These are phyloP conservation scores for Rubus parviflorus DNA, from an alignment of 306 rosid species.

Conservation along the genomic window DNA sequence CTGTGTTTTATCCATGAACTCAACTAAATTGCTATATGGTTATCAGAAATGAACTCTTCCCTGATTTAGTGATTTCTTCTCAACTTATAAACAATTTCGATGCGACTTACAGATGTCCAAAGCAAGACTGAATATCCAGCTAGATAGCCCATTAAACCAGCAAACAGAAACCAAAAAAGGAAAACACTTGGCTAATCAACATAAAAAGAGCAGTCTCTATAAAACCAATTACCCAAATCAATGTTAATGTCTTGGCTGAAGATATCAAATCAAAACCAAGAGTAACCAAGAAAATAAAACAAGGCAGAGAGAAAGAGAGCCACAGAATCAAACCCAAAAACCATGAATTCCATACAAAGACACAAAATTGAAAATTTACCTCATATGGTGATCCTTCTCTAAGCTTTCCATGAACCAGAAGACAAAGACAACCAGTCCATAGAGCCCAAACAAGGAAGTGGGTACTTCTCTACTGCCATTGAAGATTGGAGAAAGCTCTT, in stretches of 20 bases:
- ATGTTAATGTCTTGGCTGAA: neutral
- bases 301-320: neutral
- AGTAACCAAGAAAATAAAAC: neutral
- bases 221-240: constrained; percentile 3
- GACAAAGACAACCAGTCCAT: neutral
- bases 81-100: neutral
- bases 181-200: neutral
- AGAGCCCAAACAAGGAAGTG: constrained; percentile 21
- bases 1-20: neutral
- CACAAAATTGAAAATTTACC: constrained; percentile 12
- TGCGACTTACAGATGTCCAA: neutral
- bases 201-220: neutral
- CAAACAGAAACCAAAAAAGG: neutral
- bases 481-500: constrained; percentile 19
- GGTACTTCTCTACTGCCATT: constrained; percentile 26
- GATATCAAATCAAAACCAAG: neutral
- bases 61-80: neutral
- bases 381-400: constrained; percentile 19
- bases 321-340: constrained; percentile 2
- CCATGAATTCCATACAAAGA: neutral
- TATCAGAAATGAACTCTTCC: constrained; percentile 3
- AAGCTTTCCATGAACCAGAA: constrained; percentile 20
- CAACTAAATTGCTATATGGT: neutral
- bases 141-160: neutral
- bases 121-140: neutral